phyloP scores from a whole-genome alignment of 2,329 filamentous ascomycete species.

The Trichophaea hybrida region DNA sequence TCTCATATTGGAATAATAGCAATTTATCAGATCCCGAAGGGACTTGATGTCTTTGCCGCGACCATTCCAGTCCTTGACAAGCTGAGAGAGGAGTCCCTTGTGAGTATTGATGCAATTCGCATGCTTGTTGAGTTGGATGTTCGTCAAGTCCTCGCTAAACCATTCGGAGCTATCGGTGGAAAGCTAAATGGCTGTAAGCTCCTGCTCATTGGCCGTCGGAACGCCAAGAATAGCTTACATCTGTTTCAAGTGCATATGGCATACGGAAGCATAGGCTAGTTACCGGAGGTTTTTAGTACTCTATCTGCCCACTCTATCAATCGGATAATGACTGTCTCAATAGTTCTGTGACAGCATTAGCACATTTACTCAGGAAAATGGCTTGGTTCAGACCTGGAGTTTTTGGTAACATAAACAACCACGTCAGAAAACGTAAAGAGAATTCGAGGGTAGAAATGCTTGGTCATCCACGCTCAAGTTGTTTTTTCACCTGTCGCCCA shows the following conservation, averaged over 20 bases:
- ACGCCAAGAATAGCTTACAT: slow-evolving; percentile 23
- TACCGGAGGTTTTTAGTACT: slow-evolving; percentile 40
- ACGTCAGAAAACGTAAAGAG: slow-evolving; percentile 37
- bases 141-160: slow-evolving; percentile 30
- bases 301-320: slow-evolving; percentile 40
- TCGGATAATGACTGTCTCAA: slow-evolving; percentile 34
- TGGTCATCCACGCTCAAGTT: slow-evolving; percentile 26
- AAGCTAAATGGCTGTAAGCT: not conserved
- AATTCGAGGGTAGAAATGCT: slow-evolving; percentile 35
- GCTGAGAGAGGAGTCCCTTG: slow-evolving; percentile 20
- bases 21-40: slow-evolving; percentile 36
- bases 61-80: slow-evolving; percentile 34
- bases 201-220: slow-evolving; percentile 34
- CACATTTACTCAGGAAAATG: not conserved
- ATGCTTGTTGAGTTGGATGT: slow-evolving; percentile 31
- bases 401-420: slow-evolving; percentile 35
- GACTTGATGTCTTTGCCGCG: slow-evolving; percentile 34
- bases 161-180: not conserved
- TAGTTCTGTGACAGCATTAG: slow-evolving; percentile 27
- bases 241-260: slow-evolving; percentile 37
- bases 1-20: slow-evolving; percentile 39
- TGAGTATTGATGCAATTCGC: slow-evolving; percentile 30
- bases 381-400: slow-evolving; percentile 29
- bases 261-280: slow-evolving; percentile 42
- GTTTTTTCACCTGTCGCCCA: not conserved